Evolutionary conservation across 2,329 filamentous ascomycete genomes (phyloP), one percentile per base, ranked within the genome.

Genomic region (Aspergillus amoenus): DNA sequence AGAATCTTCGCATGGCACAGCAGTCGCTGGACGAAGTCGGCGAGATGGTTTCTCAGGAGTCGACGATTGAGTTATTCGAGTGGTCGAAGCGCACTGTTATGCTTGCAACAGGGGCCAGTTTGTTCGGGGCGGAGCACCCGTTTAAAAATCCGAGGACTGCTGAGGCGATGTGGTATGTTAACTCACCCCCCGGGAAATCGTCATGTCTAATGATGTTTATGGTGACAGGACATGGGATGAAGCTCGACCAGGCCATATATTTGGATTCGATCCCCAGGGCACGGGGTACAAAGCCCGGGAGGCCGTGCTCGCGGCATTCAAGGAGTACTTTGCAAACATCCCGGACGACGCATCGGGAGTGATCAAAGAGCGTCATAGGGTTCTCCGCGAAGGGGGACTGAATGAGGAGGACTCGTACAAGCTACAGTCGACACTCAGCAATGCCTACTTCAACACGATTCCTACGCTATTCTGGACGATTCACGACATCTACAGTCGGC

Each of bases 401-500:
- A 30, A 58, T 12, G 5, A 63, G 11, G 57, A 66, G 45, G 65
- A 71, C 15, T 68, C 66, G 0, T 60, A 64, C n/a, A 56, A 65
- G 3, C 72, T 76, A 54, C 61, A 62, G 5, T 41, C 61, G 3
- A 65, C 70, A 47, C 63, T 59, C 1, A 39, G 79, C 6, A 79
- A 67, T 0, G 58, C 77, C 21, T 64, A 78, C 1, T 69, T 71
- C 42, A 82, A 82, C 61, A 77, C 78, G 0, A 66, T 73, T 4
- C 76, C 76, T 0, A 71, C 77, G 0, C 63, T 67, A 0, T 82
- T 81, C 66, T 82, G 80, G 79, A 55, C 75, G 2, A 37, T 82
- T 0, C 75, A 70, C 58, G 73, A 79, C 40, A 63, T 82, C 7
- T 79, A 71, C 63, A 75, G 75, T 5, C 69, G 75, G 1, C 72